Base-by-base conservation (phyloP, 2,329 filamentous ascomycete genomes). In the Coleophoma cylindrospora region DNA sequence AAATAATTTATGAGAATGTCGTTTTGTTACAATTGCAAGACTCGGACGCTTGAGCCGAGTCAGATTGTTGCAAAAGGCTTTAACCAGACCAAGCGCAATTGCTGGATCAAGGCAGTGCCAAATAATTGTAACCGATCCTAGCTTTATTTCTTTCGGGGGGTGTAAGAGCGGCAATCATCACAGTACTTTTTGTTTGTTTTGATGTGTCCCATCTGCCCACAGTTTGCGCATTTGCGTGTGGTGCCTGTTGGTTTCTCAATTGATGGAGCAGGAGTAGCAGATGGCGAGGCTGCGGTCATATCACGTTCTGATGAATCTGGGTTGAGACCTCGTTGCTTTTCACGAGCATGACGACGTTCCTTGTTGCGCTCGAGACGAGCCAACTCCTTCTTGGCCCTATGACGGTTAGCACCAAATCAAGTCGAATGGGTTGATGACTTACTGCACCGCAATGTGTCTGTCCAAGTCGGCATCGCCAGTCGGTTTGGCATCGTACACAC, bases 101-200 rank as follows among this genome's bases (percentile, higher is more conserved):
- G 27, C 27, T 27, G 3, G 27, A 27, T 27, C 27, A 27, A 27
- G 9, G 9, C 27, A 7, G 27, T 8, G 27, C 27, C 27, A 27
- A 5, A 27, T 27, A 6, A 27, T 27, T 27, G 27, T 27, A 27
- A 27, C 27, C 2, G 27, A 27, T 27, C 27, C 27, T 10, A 27
- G 9, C 9, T 27, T 27, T 10, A 50, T 50, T 34, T 12, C 19
- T 32, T 27, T 37, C n/a, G 38, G 17, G 38, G 12, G 34, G 33
- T 14, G 32, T 19, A 11, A 41, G 15, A 32, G 3, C 34, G 15
- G 21, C n/a, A 43, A 34, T 49, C 51, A 48, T 50, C 47, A 52
- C 56, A 62, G 55, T 81, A 94, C 90, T 96, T 97, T 74, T 96
- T 95, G 76, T 97, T 97, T 44, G 92, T 97, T 72, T 96, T 96